These are phyloP conservation scores for Huntiella decipiens DNA, from an alignment of 2,329 filamentous ascomycete genomes.

Conservation along the genomic window DNA sequence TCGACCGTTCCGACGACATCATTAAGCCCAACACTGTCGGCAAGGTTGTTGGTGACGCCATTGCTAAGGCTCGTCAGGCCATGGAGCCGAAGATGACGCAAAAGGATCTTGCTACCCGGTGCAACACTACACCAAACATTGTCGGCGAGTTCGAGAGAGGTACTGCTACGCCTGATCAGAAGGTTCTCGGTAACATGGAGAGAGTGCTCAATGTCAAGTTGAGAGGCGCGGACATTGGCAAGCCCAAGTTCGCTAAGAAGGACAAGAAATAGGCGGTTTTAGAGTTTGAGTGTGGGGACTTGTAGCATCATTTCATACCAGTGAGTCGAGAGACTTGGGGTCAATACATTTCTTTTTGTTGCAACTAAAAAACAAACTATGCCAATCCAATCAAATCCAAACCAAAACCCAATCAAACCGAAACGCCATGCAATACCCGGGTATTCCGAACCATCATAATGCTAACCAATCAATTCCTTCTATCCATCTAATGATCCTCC, in stretches of 20 bases:
- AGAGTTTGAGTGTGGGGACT: not conserved
- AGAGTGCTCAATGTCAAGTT: slow-evolving; percentile 74
- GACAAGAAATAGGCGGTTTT: slow-evolving; percentile 10
- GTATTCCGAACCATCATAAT: slow-evolving; percentile 6
- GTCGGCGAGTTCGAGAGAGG: slow-evolving; percentile 77
- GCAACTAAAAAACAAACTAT: not conserved
- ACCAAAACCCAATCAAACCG: not conserved
- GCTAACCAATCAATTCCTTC: slow-evolving; percentile 4
- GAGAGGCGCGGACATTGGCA: slow-evolving; percentile 67
- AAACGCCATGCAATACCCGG: slow-evolving; percentile 1
- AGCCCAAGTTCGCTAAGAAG: slow-evolving; percentile 64
- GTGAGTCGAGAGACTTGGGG: too few species aligned
- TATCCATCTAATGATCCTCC: too few species aligned
- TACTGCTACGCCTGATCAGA: slow-evolving; percentile 61
- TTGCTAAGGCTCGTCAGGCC: slow-evolving; percentile 58
- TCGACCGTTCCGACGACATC: slow-evolving; percentile 93
- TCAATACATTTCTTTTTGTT: too few species aligned
- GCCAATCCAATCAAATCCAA: slow-evolving; percentile 1
- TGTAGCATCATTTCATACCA: not conserved
- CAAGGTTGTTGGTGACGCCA: slow-evolving; percentile 60
- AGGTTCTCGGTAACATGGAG: slow-evolving; percentile 62
- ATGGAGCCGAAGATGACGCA: slow-evolving; percentile 93
- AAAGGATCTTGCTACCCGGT: slow-evolving; percentile 68
- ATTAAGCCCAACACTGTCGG: slow-evolving; percentile 91
- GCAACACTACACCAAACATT: slow-evolving; percentile 66